These are phyloP conservation scores for Monosporascus sp. DNA, from an alignment of 2,329 filamentous ascomycete species.

Conservation along the genomic window DNA sequence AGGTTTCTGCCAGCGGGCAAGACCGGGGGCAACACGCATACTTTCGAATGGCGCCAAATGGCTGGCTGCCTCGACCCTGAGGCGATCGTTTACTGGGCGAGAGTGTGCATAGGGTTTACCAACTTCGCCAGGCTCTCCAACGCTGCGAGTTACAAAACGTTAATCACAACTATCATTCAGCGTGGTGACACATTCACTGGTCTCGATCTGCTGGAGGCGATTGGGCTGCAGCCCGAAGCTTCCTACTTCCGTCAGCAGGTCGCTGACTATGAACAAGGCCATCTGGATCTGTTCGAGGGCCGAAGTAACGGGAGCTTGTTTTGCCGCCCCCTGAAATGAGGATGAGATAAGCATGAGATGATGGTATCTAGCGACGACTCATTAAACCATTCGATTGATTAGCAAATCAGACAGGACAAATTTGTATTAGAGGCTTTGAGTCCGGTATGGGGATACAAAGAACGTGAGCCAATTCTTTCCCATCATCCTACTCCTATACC, in stretches of 20 bases:
- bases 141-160: slow-evolving; percentile 5
- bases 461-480: too few relatives aligned
- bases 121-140: slow-evolving; percentile 14
- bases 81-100: slow-evolving; percentile 16
- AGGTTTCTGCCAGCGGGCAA: slow-evolving; percentile 13
- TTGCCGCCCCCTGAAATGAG: neutral
- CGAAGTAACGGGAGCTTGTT: slow-evolving; percentile 1
- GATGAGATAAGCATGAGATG: too few relatives aligned
- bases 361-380: too few relatives aligned
- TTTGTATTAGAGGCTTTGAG: too few relatives aligned
- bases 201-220: slow-evolving; percentile 5
- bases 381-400: too few relatives aligned
- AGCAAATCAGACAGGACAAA: too few relatives aligned
- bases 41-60: slow-evolving; percentile 24
- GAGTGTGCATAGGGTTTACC: slow-evolving; percentile 12
- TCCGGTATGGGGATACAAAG: too few relatives aligned
- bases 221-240: slow-evolving; percentile 7
- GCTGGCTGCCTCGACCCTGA: slow-evolving; percentile 14
- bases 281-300: slow-evolving; percentile 5
- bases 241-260: slow-evolving; percentile 3
- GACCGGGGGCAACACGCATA: slow-evolving; percentile 18
- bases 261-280: neutral
- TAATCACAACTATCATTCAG: neutral
- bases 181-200: neutral
- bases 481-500: too few relatives aligned